Evolutionary conservation across 148 eudicot genomes (phyloP), one percentile per base, ranked within the genome.

Genomic region (Rhododendron griersonianum): DNA sequence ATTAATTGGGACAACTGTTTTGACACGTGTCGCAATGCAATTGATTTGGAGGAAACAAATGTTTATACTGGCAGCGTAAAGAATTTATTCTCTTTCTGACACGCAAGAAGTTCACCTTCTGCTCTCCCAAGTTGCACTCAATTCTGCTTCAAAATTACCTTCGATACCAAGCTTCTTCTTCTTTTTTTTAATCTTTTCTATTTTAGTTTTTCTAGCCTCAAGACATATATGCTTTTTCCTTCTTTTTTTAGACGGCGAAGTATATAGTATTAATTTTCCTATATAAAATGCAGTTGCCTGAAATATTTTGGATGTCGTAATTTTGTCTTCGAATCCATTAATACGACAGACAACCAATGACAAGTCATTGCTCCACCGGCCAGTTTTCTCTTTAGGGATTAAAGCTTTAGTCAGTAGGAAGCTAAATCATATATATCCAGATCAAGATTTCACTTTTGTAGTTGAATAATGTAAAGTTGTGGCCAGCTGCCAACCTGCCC

Each of bases 91-190:
- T 33, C 86, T 84, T 80, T 87, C 48, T 65, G 23, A 39, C 75
- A 86, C 81, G 25, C 80, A 81, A 55, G 23, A 39, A 41, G 69
- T 69, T 67, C 75, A 39, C 61, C 61, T 30, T 78, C 84, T 84
- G 44, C 83, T 5, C 51, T 23, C 8, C 30, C 61, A 57, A 47
- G 25, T 61, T 48, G 47, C 83, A 71, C 75, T 65, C 76, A 35
- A 14, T 83, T 78, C n/a, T 63, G 78, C 79, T 57, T 84, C 7
- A 73, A 7, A 25, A 84, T 84, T 84, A 73, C 85, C 67, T 50
- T 30, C 37, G 35, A 47, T 9, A 69, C 79, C 85, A 71, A 71
- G 18, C 19, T 63, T 61, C 3, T 63, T 63, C 0, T 13, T 51
- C 3, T 2, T 3, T 14, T 14, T 53, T 15, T 53, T 53, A 11